phyloP scores from a whole-genome alignment of 805 yeast species.

The Helenozyma rhizophorensis region DNA sequence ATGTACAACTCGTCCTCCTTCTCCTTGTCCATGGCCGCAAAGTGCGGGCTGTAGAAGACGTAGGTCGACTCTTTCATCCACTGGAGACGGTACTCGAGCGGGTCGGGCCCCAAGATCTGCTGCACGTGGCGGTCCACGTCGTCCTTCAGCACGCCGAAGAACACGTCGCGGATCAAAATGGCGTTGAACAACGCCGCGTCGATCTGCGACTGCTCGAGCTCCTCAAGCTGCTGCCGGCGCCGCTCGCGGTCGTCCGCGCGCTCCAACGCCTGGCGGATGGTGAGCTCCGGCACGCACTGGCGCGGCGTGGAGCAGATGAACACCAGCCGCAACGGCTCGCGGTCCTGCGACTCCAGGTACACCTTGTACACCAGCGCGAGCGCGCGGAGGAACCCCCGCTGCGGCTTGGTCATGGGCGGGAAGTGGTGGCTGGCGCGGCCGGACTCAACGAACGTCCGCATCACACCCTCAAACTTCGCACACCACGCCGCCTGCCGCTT shows the following conservation, averaged over 20 bases:
- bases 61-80: slow-evolving; percentile 41
- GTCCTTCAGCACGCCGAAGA: slow-evolving; percentile 48
- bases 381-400: slow-evolving; percentile 67
- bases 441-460: slow-evolving; percentile 44
- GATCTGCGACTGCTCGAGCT: slow-evolving; percentile 18
- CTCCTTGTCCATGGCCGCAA: slow-evolving; percentile 28
- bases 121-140: slow-evolving; percentile 34
- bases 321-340: slow-evolving; percentile 74
- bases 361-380: slow-evolving; percentile 56
- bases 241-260: slow-evolving; percentile 15
- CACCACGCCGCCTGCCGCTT: slow-evolving; percentile 67
- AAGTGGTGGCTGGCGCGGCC: slow-evolving; percentile 49
- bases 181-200: slow-evolving; percentile 46
- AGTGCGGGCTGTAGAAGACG: slow-evolving; percentile 35
- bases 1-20: slow-evolving; percentile 41
- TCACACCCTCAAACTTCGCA: slow-evolving; percentile 49
- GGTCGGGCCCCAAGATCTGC: slow-evolving; percentile 19
- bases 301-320: slow-evolving; percentile 43
- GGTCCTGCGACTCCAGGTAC: slow-evolving; percentile 72
- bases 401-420: slow-evolving; percentile 67
- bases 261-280: slow-evolving; percentile 42
- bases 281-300: slow-evolving; percentile 38
- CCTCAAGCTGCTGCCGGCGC: slow-evolving; percentile 20
- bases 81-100: slow-evolving; percentile 26
- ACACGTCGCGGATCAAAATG: slow-evolving; percentile 48